phyloP scores from a whole-genome alignment of 768 basidiomycete species.

The Amyloporia xantha region DNA sequence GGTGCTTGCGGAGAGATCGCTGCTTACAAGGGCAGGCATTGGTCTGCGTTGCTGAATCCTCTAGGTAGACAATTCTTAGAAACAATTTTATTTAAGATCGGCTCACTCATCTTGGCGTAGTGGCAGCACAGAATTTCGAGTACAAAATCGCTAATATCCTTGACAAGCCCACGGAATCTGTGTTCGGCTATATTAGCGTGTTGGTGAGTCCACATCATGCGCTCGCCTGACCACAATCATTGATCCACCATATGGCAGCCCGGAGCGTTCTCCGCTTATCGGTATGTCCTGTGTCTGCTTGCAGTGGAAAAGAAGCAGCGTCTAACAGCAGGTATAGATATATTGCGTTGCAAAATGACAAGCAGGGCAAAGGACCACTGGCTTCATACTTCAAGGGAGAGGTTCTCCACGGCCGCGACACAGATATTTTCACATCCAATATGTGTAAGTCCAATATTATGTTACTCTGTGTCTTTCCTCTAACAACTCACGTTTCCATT shows the following conservation, averaged over 20 bases:
- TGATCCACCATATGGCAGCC: slow-evolving; percentile 38
- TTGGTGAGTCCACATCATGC: slow-evolving; percentile 37
- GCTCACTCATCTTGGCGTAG: slow-evolving; percentile 28
- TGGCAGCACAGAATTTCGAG: slow-evolving; percentile 94
- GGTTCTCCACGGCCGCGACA: slow-evolving; percentile 72
- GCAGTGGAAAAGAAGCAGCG: slow-evolving; percentile 18
- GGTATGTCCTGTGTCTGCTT: slow-evolving; percentile 30
- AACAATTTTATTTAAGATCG: not conserved
- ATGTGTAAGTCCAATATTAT: slow-evolving; percentile 68
- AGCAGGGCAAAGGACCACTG: slow-evolving; percentile 75
- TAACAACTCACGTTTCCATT: no score
- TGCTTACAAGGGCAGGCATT: slow-evolving; percentile 84
- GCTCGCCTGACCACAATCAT: not conserved
- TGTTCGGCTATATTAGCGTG: slow-evolving; percentile 97
- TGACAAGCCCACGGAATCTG: slow-evolving; percentile 76
- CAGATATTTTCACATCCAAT: slow-evolving; percentile 92
- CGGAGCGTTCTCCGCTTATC: slow-evolving; percentile 91
- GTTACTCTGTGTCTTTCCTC: no score
- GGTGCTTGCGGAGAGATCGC: slow-evolving; percentile 98
- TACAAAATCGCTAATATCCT: slow-evolving; percentile 90
- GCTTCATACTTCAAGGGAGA: slow-evolving; percentile 99
- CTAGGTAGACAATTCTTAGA: slow-evolving; percentile 44
- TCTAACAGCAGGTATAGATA: slow-evolving; percentile 44
- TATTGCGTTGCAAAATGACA: slow-evolving; percentile 85
- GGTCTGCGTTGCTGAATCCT: slow-evolving; percentile 77